Evolutionary conservation across 2,329 filamentous ascomycete genomes (phyloP), one percentile per base, ranked within the genome.

Genomic region (Pseudogymnoascus sp.): DNA sequence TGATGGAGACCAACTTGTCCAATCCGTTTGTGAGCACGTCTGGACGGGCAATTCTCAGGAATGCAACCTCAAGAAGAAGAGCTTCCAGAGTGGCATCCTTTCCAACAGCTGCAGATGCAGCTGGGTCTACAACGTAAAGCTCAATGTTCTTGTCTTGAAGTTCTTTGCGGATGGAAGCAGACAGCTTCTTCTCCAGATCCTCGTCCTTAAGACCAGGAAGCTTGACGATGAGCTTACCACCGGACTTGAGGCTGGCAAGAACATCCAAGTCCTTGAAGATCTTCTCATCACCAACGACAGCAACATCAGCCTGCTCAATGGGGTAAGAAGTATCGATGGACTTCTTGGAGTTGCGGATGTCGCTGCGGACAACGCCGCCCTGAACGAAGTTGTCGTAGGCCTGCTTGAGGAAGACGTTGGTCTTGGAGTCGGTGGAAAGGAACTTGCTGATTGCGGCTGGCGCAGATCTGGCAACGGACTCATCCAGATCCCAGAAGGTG

Each of bases 401-500:
- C 77, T 79, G 88, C 83, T 79, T 86, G 38, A 86, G 71, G 64
- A 83, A 82, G 67, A 88, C 77, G 68, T 87, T 85, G 71, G 71
- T 82, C 76, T 78, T 89, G 75, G 78, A 90, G 75, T 83, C 92
- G 80, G 88, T 87, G 81, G 87, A 93, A 80, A 80, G 84, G 11
- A 86, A 73, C 64, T 77, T 79, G 67, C 82, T 82, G 28, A 87
- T 73, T 38, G 79, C 83, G 21, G 83, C 77, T 10, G 91, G 87
- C 1, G 91, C 87, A 65, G 80, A 80, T 61, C 82, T 81, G 61
- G 88, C 83, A 1, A 80, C 77, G 28, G 92, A 92, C 74, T 87
- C 83, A 72, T 96, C 93, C 42, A 90, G 74, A 69, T 97, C 90
- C 92, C 93, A 97, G 83, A 99, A 97, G 11, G 87, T 88, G 78